phyloP scores from a whole-genome alignment of 495 filamentous ascomycete genomes.

The Acidiella bohemica region DNA sequence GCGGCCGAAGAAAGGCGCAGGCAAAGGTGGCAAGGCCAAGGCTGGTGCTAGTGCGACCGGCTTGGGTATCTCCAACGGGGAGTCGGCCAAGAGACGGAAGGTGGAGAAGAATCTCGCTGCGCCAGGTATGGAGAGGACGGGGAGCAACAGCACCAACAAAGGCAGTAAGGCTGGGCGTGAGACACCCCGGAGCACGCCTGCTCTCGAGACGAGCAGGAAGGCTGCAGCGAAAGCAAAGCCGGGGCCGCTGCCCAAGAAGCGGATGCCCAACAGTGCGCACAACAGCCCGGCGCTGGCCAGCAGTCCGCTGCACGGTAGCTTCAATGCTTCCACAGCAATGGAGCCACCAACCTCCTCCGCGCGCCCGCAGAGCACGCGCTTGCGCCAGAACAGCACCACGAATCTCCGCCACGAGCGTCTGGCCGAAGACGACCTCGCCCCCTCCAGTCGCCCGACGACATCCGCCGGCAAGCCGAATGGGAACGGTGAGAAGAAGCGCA shows the following conservation, averaged over 20 bases:
- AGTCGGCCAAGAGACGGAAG: constrained; percentile 55
- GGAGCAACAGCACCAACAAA: constrained; percentile 2
- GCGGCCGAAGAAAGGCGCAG: constrained; percentile 41
- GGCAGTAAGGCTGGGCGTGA: constrained; percentile 11
- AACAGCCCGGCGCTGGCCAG: constrained; percentile 18
- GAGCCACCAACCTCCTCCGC: constrained; percentile 6
- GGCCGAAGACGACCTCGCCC: constrained; percentile 7
- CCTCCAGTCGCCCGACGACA: constrained; percentile 2
- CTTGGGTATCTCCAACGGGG: constrained; percentile 24
- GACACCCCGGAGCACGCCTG: constrained; percentile 11
- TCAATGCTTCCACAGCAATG: constrained; percentile 10
- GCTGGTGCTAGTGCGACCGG: constrained; percentile 33
- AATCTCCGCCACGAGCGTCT: constrained; percentile 14
- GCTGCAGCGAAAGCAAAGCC: constrained; percentile 10
- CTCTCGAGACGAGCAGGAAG: constrained; percentile 10
- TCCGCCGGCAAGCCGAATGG: constrained; percentile 2
- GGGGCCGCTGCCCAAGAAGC: constrained; percentile 11
- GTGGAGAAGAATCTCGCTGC: constrained; percentile 52
- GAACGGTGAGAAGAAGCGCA: constrained; percentile 9
- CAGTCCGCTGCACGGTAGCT: constrained; percentile 18
- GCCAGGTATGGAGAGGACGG: constrained; percentile 22
- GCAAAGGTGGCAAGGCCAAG: constrained; percentile 49
- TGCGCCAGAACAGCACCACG: constrained; percentile 16
- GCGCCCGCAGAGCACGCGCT: constrained; percentile 5
- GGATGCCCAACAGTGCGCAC: constrained; percentile 9